Evolutionary conservation across 2,329 filamentous ascomycete genomes (phyloP), one percentile per base, ranked within the genome.

Genomic region (Cryoendolithus antarcticus): DNA sequence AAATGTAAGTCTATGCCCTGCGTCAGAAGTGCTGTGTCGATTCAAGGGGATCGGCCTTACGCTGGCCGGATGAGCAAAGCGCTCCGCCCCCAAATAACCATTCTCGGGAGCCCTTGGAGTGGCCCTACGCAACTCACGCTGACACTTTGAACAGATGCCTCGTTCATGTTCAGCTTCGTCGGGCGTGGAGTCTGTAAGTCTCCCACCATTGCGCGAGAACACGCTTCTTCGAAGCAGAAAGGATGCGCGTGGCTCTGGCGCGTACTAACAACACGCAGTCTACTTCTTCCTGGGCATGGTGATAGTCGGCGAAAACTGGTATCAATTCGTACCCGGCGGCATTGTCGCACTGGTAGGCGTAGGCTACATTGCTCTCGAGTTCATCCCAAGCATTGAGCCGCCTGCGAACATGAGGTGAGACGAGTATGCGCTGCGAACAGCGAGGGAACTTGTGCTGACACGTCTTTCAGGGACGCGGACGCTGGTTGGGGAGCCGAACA

Each of bases 151-250:
- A 19, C 15, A 19, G 15, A 96, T 69, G 89, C 86, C 39, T 93
- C 86, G 9, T 98, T 98, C 71, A 80, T 96, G 64, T 96, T 96
- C 71, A 93, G 85, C 42, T 96, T 98, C 72, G 67, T 96, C 52
- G 91, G 91, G 45, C 86, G 91, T 59, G 91, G 91, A 64, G 72
- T 86, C 61, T 96, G 88, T 94, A 77, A 66, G 86, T 10, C 30
- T 5, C 9, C 10, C 9, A 19, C 15, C 15, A 19, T 19, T 19
- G 15, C 15, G 15, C 15, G 15, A 19, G 15, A 19, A 19, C 15
- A 19, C 15, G 15, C 15, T 19, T 19, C 15, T 19, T 19, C 15
- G 15, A 19, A 3, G 34, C 21, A 24, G 37, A 39, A 29, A n/a
- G 13, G 15, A 19, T 19, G 15, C 15, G 15, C 15, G 15, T 19